Percentiles rank a stretch among this genome's conserved stretches.
Conservation (phyloP, 2,329 filamentous ascomycete genomes). For the Fonsecaea monophora region DNA sequence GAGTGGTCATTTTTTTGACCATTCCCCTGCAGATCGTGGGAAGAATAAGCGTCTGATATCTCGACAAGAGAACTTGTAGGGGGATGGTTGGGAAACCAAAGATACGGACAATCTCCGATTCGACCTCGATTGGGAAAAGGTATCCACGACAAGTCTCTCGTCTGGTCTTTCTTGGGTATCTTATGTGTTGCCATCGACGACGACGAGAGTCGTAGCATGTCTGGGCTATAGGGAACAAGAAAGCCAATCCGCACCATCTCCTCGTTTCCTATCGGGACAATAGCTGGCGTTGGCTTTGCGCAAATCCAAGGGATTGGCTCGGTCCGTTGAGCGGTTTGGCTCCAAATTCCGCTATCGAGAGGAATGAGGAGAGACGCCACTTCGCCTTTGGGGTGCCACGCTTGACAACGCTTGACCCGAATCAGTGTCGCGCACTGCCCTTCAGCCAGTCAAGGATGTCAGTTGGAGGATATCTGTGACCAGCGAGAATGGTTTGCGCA, state of each 20-base stretch:
- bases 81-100: neutral
- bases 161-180: neutral
- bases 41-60: constrained; percentile 7
- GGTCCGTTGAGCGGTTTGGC: neutral
- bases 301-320: neutral
- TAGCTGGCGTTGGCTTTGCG: neutral
- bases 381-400: neutral
- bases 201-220: neutral
- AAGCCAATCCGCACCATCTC: neutral
- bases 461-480: constrained; percentile 9
- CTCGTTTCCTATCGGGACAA: too few relatives aligned
- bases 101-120: constrained; percentile 8
- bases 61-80: too few relatives aligned
- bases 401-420: neutral
- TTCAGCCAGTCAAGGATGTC: neutral
- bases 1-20: neutral
- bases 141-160: neutral
- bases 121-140: neutral
- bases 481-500: constrained; percentile 20
- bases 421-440: neutral
- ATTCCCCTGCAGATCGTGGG: neutral
- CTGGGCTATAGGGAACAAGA: neutral
- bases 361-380: neutral
- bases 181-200: neutral
- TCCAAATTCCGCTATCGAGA: neutral